Evolutionary conservation across 345 rosid genomes (phyloP), one percentile per base, ranked within the genome.

Genomic region (Eutrema yunnanense): DNA sequence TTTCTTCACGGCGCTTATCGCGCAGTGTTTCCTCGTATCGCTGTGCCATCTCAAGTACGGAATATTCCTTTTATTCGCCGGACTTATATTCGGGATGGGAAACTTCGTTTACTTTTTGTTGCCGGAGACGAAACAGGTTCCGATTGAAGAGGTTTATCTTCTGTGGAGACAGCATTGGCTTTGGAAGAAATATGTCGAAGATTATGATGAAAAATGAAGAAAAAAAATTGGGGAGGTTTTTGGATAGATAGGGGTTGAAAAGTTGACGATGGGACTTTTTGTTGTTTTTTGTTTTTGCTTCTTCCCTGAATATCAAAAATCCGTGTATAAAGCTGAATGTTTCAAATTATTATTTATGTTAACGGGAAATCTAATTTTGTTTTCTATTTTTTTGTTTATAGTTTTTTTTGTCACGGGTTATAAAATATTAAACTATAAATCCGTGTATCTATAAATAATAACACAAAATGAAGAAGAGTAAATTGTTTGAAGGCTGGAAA

Each of bases 81-180:
- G 73, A 32, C 73, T 93, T 82, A 71, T 90, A 44, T 9, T 85
- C 10, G 58, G 86, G 52, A 93, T 93, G 98, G 86, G 89, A 65
- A 6, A 62, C 77, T 93, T 90, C 77, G 82, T 93, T 67, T 90
- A 40, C 88, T 84, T 90, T 79, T 76, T 90, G 66, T 73, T 93
- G 77, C 98, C 96, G 0, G 96, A 93, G 80, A 93, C 97, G 0
- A 93, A 90, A 79, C 93, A 90, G 70, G 94, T 93, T 57, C 90
- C 97, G 0, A 89, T 93, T 10, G 97, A 93, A 71, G 97, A 87
- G 79, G 79, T 87, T 33, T 86, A 93, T 72, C 84, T 90, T 51
- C 79, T 93, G 26, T 93, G 86, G 84, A 82, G 84, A 77, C 79
- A 62, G 6, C 96, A 93, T 44, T 86, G 92, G 91, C 80, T 86